A percentile compares a stretch with the other conserved stretches of the same genome.
phyloP scores from a whole-genome alignment of 257 asterid genomes.

The Osmanthus fragrans region DNA sequence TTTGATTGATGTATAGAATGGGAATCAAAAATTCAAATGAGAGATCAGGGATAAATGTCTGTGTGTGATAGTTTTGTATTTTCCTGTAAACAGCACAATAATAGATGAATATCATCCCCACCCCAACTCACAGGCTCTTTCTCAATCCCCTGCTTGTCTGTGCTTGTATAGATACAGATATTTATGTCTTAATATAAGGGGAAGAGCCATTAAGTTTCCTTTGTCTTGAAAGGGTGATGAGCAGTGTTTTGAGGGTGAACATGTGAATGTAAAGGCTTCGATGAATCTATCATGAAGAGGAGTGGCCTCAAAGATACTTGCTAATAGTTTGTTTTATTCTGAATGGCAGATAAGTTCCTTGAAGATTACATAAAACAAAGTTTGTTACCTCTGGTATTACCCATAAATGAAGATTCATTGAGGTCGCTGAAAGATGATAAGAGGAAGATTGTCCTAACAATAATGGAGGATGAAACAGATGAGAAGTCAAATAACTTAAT shows the following conservation, averaged over 20 bases:
- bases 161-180: too few species aligned
- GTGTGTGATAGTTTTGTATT: background rate
- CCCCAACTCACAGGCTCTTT: background rate
- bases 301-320: background rate
- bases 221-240: background rate
- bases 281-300: background rate
- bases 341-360: slow-evolving; percentile 65
- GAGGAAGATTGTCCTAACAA: slow-evolving; percentile 67
- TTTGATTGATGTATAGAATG: background rate
- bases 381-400: slow-evolving; percentile 70
- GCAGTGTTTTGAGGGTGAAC: background rate
- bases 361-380: slow-evolving; percentile 82
- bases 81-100: background rate
- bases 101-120: background rate
- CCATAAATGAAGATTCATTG: slow-evolving; percentile 65
- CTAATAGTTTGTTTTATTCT: slow-evolving; percentile 13
- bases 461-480: slow-evolving; percentile 61
- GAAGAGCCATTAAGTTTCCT: background rate
- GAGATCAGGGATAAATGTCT: background rate
- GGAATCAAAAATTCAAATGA: background rate
- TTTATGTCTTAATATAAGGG: too few species aligned
- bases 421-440: slow-evolving; percentile 59
- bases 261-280: background rate
- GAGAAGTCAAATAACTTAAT: slow-evolving; percentile 54
- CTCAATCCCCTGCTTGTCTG: background rate